phyloP scores from a whole-genome alignment of 768 basidiomycete species.

The Hygrocybe punicea region DNA sequence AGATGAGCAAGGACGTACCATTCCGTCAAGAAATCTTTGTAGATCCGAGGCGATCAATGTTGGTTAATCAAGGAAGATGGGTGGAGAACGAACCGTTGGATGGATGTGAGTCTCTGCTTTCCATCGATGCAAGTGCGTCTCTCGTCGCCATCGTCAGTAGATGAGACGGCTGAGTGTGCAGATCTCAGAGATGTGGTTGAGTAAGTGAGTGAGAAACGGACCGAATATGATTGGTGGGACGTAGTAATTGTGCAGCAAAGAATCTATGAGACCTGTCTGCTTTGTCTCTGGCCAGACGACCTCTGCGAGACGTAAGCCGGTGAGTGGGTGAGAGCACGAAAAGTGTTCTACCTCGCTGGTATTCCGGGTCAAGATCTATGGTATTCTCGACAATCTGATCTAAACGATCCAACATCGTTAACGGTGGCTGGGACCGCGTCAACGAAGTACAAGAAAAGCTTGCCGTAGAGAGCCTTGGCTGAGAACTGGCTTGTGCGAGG shows the following conservation, averaged over 20 bases:
- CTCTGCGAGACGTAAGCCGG: slow-evolving; percentile 40
- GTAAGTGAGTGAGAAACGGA: slow-evolving; percentile 33
- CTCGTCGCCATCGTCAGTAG: slow-evolving; percentile 56
- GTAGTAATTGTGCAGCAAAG: slow-evolving; percentile 59
- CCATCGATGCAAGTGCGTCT: slow-evolving; percentile 61
- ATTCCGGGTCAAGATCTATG: slow-evolving; percentile 61
- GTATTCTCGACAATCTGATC: slow-evolving; percentile 45
- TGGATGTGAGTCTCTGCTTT: slow-evolving; percentile 69
- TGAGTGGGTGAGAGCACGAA: too few relatives aligned
- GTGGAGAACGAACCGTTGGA: slow-evolving; percentile 44
- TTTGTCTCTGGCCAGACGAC: slow-evolving; percentile 65
- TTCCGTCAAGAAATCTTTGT: slow-evolving; percentile 51
- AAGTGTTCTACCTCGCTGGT: slow-evolving; percentile 66
- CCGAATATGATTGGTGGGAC: slow-evolving; percentile 68
- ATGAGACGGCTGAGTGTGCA: slow-evolving; percentile 42
- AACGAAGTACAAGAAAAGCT: too few relatives aligned
- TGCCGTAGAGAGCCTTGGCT: slow-evolving; percentile 46
- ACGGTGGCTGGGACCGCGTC: too few relatives aligned
- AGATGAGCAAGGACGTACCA: slow-evolving; percentile 43
- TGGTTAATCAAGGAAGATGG: background rate
- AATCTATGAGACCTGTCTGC: slow-evolving; percentile 61
- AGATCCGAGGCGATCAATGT: slow-evolving; percentile 1
- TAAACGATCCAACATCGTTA: too few relatives aligned
- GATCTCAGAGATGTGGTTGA: slow-evolving; percentile 34
- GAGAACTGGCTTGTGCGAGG: slow-evolving; percentile 41